phyloP scores from a whole-genome alignment of 179 eudicot species.

The Corrigiola litoralis region DNA sequence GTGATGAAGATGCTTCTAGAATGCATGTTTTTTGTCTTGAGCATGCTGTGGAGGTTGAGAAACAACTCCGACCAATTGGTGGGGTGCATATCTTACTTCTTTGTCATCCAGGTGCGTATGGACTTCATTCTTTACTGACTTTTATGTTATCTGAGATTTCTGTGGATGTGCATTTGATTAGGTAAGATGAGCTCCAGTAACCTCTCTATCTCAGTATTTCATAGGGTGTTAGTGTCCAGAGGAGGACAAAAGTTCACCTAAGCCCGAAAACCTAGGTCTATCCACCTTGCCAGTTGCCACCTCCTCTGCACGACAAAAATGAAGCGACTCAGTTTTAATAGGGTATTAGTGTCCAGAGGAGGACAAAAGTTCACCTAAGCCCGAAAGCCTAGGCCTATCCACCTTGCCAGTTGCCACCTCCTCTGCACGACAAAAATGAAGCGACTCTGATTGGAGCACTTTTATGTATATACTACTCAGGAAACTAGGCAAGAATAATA shows the following conservation, averaged over 20 bases:
- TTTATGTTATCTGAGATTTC: not conserved
- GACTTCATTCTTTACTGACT: not conserved
- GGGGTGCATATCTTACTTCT: conserved; percentile 80
- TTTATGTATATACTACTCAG: not conserved
- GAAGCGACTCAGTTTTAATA: not conserved
- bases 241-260: not conserved
- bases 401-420: not conserved
- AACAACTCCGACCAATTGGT: conserved; percentile 65
- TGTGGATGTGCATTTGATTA: not conserved
- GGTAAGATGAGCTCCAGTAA: too few relatives aligned
- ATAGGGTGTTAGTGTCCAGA: not conserved
- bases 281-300: not conserved
- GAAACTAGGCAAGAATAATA: not conserved
- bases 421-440: not conserved
- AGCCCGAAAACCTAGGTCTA: not conserved
- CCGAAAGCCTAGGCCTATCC: not conserved
- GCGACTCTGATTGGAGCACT: not conserved
- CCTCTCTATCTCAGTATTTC: too few relatives aligned
- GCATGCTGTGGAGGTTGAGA: conserved; percentile 85
- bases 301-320: not conserved
- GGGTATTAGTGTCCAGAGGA: not conserved
- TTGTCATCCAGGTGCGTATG: conserved; percentile 85
- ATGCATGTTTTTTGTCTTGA: conserved; percentile 93
- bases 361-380: not conserved
- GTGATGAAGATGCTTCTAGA: conserved; percentile 81